Evolutionary conservation across 2,329 filamentous ascomycete genomes (phyloP).

Genomic region (Cladosporium sp.): DNA sequence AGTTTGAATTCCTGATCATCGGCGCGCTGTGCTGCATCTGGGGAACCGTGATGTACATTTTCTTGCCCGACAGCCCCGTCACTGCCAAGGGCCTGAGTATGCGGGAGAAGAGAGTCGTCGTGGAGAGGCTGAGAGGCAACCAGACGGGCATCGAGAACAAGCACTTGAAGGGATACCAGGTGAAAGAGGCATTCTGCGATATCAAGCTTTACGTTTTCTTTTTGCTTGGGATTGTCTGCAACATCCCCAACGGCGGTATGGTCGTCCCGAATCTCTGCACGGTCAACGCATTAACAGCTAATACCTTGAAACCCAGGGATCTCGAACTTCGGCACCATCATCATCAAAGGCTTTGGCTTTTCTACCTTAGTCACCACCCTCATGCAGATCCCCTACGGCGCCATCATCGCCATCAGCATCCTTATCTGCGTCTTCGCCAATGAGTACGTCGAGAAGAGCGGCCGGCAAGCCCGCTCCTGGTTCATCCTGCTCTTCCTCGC

Average conservation of each 20-base stretch:
- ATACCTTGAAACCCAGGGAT: slow-evolving; percentile 36
- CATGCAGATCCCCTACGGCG: slow-evolving; percentile 57
- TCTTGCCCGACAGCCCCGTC: slow-evolving; percentile 40
- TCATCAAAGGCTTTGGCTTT: slow-evolving; percentile 54
- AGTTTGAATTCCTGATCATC: slow-evolving; percentile 62
- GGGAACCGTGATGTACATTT: slow-evolving; percentile 48
- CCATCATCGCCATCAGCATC: slow-evolving; percentile 51
- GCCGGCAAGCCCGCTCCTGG: slow-evolving; percentile 31
- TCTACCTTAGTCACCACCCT: slow-evolving; percentile 51
- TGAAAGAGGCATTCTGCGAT: slow-evolving; percentile 51
- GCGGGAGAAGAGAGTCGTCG: slow-evolving; percentile 49
- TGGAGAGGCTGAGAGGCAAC: slow-evolving; percentile 50
- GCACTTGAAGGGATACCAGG: slow-evolving; percentile 49
- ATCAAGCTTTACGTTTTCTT: slow-evolving; percentile 56
- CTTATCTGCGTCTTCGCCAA: slow-evolving; percentile 46
- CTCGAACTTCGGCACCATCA: slow-evolving; percentile 53
- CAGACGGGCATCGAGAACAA: slow-evolving; percentile 53
- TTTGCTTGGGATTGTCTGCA: slow-evolving; percentile 44
- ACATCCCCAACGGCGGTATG: slow-evolving; percentile 49
- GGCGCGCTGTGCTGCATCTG: slow-evolving; percentile 51
- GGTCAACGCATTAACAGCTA: too few species aligned
- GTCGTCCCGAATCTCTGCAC: slow-evolving; percentile 31
- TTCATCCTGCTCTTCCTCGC: slow-evolving; percentile 52
- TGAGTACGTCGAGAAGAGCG: slow-evolving; percentile 14
- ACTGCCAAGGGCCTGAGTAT: slow-evolving; percentile 47